Percentiles rank a stretch among this genome's conserved stretches.
These are phyloP conservation scores for Blastobotrys niveus DNA, from an alignment of 1,139 yeast genomes.

Conservation along the genomic window DNA sequence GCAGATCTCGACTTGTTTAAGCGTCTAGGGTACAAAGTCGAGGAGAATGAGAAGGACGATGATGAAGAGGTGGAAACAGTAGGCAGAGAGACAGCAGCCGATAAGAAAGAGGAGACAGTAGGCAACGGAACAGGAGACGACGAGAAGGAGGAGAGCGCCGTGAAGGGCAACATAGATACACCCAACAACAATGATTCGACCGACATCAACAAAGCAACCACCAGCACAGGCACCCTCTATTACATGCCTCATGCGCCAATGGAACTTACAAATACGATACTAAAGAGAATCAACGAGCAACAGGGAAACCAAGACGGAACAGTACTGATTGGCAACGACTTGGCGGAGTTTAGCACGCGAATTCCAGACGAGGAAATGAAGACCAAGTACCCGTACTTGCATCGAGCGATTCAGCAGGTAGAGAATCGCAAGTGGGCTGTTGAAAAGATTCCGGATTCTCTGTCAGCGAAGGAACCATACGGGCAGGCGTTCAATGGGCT, in stretches of 20 bases:
- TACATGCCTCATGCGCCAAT: conserved; percentile 76
- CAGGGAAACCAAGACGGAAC: conserved; percentile 5
- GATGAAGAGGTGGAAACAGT: not conserved
- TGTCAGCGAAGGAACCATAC: conserved; percentile 30
- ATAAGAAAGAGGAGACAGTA: too few species aligned
- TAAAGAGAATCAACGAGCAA: conserved; percentile 22
- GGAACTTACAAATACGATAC: conserved; percentile 45
- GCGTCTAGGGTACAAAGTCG: conserved; percentile 30
- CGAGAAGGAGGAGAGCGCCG: not conserved
- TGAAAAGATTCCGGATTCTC: conserved; percentile 19
- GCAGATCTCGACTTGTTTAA: conserved; percentile 38
- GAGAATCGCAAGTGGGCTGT: conserved; percentile 2
- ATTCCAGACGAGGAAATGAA: conserved; percentile 20
- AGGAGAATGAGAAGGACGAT: conserved; percentile 15
- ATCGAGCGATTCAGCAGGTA: conserved; percentile 13
- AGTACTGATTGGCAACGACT: conserved; percentile 32
- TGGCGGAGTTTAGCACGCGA: conserved; percentile 27
- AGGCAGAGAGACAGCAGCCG: too few species aligned
- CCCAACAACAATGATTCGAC: too few species aligned
- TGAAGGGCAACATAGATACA: too few species aligned
- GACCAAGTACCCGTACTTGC: conserved; percentile 22
- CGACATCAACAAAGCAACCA: too few species aligned
- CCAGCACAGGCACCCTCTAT: conserved; percentile 37
- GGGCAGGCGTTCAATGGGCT: conserved; percentile 34
- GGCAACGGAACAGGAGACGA: not conserved